Conservation (phyloP, 2,329 filamentous ascomycete genomes). For the Fusarium lateritium region DNA sequence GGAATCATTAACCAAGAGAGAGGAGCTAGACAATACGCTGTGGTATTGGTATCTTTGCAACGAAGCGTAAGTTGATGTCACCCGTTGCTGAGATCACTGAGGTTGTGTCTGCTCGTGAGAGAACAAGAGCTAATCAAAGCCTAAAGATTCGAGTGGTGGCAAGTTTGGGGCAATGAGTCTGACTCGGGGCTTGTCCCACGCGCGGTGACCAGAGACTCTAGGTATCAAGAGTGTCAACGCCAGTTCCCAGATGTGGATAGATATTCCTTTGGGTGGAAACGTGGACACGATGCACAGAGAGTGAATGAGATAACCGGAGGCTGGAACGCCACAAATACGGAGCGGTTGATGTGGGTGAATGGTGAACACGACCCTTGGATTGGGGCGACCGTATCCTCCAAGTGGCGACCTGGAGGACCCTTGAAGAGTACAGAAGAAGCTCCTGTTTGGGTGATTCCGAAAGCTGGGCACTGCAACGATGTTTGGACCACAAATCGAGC, state of each 20-base stretch:
- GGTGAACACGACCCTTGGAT: constrained; percentile 74
- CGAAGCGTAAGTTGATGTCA: not conserved
- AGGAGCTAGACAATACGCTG: not conserved
- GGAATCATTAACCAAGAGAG: not conserved
- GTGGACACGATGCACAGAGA: constrained; percentile 61
- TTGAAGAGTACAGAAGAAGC: constrained; percentile 61
- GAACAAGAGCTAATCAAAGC: not conserved
- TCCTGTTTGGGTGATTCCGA: constrained; percentile 68
- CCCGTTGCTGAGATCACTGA: no score
- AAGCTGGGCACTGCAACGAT: constrained; percentile 68
- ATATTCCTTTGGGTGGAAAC: constrained; percentile 58
- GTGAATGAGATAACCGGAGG: constrained; percentile 70
- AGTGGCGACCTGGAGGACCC: constrained; percentile 68
- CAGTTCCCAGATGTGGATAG: not conserved
- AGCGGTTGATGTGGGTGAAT: constrained; percentile 71
- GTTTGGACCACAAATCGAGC: constrained; percentile 58
- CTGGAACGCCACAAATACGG: constrained; percentile 66
- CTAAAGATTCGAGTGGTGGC: not conserved
- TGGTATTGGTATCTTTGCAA: not conserved
- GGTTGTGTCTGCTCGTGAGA: no score
- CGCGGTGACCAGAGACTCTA: constrained; percentile 52
- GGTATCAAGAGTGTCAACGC: constrained; percentile 47
- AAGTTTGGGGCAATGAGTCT: not conserved
- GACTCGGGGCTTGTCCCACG: not conserved
- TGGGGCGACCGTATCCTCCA: constrained; percentile 66